phyloP scores from a whole-genome alignment of 257 asterid species.

The Solanum sparsipilum region DNA sequence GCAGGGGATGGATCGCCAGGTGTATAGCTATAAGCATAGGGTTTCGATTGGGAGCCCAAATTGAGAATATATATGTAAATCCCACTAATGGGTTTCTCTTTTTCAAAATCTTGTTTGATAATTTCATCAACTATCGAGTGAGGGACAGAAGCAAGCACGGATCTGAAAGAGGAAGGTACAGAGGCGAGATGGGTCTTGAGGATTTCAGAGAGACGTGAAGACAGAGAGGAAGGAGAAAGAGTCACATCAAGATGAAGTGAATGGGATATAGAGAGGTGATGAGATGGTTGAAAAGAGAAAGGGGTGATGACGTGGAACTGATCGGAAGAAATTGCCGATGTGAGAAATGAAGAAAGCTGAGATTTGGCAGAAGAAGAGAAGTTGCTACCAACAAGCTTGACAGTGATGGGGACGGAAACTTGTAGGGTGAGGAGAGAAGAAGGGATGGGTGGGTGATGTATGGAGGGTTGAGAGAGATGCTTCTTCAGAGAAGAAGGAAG shows the following conservation, averaged over 20 bases:
- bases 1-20: conserved; percentile 79
- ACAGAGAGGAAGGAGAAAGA: conserved; percentile 35
- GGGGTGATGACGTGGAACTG: conserved; percentile 87
- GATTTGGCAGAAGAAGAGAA: conserved; percentile 58
- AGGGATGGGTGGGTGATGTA: conserved; percentile 28
- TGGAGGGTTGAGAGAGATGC: conserved; percentile 36
- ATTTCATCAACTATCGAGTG: conserved; percentile 43
- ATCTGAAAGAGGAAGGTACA: conserved; percentile 45
- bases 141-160: conserved; percentile 48
- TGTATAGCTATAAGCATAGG: conserved; percentile 63
- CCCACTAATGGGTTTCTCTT: conserved; percentile 41
- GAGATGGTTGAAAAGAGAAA: conserved; percentile 26
- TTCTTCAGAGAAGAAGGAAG: conserved; percentile 52
- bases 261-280: conserved; percentile 67
- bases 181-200: conserved; percentile 37
- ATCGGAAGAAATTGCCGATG: conserved; percentile 68
- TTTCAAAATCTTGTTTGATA: conserved; percentile 49
- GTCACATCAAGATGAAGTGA: conserved; percentile 58
- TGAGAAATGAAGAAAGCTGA: conserved; percentile 49
- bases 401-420: conserved; percentile 55
- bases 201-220: conserved; percentile 35
- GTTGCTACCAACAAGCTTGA: conserved; percentile 68
- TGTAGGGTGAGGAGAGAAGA: conserved; percentile 49
- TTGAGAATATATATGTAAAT: conserved; percentile 65
- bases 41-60: conserved; percentile 44